These are phyloP conservation scores for Daldinia caldariorum DNA, from an alignment of 495 filamentous ascomycete genomes.

Conservation along the genomic window DNA sequence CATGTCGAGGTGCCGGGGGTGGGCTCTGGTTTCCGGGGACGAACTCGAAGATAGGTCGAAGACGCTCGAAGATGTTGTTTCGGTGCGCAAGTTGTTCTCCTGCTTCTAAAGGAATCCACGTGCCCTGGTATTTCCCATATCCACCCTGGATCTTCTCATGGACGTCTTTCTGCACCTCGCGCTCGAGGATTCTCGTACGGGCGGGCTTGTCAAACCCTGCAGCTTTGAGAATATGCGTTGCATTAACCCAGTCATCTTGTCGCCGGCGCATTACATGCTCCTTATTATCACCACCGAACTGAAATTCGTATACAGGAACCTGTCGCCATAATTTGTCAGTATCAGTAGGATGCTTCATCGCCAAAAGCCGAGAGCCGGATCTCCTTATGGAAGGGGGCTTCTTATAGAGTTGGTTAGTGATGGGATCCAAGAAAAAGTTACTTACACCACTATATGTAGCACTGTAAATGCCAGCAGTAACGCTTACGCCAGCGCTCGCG, in stretches of 20 bases:
- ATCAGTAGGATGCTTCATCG: background rate
- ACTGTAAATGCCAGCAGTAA: slow-evolving; percentile 70
- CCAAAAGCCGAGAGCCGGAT: background rate
- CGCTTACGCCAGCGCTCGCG: background rate
- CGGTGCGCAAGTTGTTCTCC: slow-evolving; percentile 83
- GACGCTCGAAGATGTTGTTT: slow-evolving; percentile 82
- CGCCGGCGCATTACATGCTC: slow-evolving; percentile 89
- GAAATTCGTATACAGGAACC: slow-evolving; percentile 92
- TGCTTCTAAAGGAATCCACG: slow-evolving; percentile 91
- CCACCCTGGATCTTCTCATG: slow-evolving; percentile 99
- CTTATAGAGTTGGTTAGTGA: slow-evolving; percentile 4
- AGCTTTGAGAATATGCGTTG: slow-evolving; percentile 92
- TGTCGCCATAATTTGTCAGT: slow-evolving; percentile 57
- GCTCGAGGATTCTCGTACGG: slow-evolving; percentile 90
- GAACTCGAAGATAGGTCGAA: slow-evolving; percentile 89
- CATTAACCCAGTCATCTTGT: slow-evolving; percentile 90
- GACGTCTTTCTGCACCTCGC: slow-evolving; percentile 93
- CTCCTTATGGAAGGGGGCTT: background rate
- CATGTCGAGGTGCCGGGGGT: slow-evolving; percentile 93
- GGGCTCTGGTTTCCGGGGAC: slow-evolving; percentile 85
- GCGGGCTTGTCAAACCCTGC: slow-evolving; percentile 80
- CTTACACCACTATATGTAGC: slow-evolving; percentile 94
- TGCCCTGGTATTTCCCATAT: slow-evolving; percentile 99
- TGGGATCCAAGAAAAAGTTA: slow-evolving; percentile 30
- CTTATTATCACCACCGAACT: slow-evolving; percentile 74